phyloP scores from a whole-genome alignment of 148 eudicot genomes.

The Vaccinium corymbosum region DNA sequence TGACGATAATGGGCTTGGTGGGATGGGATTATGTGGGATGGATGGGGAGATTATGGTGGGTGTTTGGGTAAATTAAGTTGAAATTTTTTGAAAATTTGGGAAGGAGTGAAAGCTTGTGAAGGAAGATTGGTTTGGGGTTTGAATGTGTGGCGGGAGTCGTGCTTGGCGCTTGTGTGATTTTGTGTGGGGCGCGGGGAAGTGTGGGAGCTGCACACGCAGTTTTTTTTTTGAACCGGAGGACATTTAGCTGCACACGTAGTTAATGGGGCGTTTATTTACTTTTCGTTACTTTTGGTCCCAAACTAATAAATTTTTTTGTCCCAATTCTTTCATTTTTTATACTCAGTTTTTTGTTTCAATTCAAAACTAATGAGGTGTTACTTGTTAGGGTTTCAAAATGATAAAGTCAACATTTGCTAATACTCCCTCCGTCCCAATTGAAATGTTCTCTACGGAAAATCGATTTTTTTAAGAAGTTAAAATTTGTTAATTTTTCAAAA shows the following conservation, averaged over 20 bases:
- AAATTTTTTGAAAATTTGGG: background rate
- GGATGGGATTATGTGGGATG: background rate
- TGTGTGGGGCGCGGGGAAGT: background rate
- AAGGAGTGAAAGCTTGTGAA: background rate
- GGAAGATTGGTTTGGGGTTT: background rate
- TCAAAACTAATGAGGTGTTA: no score
- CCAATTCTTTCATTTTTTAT: no score
- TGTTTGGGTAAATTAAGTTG: background rate
- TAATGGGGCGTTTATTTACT: no score
- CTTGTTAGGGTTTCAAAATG: no score
- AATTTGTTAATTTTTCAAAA: no score
- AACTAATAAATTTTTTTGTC: no score
- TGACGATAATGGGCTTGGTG: background rate
- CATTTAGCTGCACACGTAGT: background rate
- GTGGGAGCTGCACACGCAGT: background rate
- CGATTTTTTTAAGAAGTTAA: no score
- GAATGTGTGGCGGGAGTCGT: conserved; percentile 1
- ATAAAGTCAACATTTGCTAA: no score
- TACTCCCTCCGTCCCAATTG: no score
- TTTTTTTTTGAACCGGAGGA: no score
- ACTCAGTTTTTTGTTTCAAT: no score
- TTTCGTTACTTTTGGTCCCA: background rate
- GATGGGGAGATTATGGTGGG: background rate
- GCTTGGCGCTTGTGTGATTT: background rate
- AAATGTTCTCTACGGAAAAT: no score